Evolutionary conservation across 129 eudicot genomes (phyloP), one percentile per base, ranked within the genome.

Genomic region (Helichrysum umbraculigerum): DNA sequence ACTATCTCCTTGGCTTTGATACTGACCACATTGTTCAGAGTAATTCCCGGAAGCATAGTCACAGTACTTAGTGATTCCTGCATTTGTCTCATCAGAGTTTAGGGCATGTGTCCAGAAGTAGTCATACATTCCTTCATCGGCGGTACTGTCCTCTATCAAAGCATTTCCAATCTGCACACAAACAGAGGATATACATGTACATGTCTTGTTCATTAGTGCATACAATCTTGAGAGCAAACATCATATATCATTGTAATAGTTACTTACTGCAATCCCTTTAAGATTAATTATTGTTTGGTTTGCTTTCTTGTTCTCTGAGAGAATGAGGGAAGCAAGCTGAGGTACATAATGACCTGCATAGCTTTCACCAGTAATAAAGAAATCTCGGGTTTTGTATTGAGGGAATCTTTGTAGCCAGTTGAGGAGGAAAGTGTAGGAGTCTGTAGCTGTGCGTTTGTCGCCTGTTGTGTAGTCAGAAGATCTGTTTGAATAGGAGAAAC

Each of bases 341-440:
- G 86, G 83, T 42, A 74, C 83, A 8, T 83, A 74, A 20, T 83
- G 81, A 42, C 86, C 83, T 2, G 86, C 86, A 32, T 83, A 86
- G 78, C 90, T 83, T 81, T 86, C 90, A 66, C 90, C 90, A 4
- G 87, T 70, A 1, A 83, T 70, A 73, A 41, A 86, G 71, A 86
- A 83, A 50, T 75, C 75, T 35, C 80, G 71, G 39, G 62, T 70
- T 66, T 86, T 86, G 77, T 83, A 86, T 56, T 83, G 78, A 6
- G 87, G 87, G 64, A 86, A 86, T 61, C 90, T 86, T 41, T 86
- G 79, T 0, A 86, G 58, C 90, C 87, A 86, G 71, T 86, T 83
- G 3, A 80, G 5, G 17, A 86, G 79, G 66, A 86, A 86, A 20
- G 79, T 77, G 19, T 86, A 86, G 7, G 90, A 78, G 72, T 86